Base-by-base conservation (phyloP, 495 filamentous ascomycete genomes). In the Xylaria intraflava region DNA sequence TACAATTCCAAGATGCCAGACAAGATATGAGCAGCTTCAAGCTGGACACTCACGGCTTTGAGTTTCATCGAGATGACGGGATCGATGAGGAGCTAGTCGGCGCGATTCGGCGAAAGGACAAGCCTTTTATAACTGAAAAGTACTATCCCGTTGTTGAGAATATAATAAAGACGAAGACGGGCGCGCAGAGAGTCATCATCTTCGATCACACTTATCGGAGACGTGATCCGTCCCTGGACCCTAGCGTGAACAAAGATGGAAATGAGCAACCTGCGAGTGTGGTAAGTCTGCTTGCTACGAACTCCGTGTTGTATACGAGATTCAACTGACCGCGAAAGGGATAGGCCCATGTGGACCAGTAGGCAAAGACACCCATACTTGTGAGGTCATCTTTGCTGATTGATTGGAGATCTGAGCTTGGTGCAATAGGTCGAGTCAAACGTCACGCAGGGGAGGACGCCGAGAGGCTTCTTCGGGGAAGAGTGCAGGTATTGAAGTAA, bases 141-240 rank as follows among this genome's bases (percentile, higher is more conserved):
- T 54, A 46, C 24, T 54, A 54, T 26, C 46, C 29, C 2, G 23
- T 20, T 17, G 38, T 60, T 20, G 57, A 60, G 29, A 29, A 8
- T 16, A 23, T 60, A 16, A 23, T 60, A 7, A 60, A 52, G 48
- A 29, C 23, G 22, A 35, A 24, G 24, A 60, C 54, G 35, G 57
- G 56, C 8, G 55, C 57, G 11, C 6, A 27, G 12, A 41, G 47
- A 53, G 53, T 60, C 9, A 57, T 60, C 36, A 60, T 60, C 22
- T 60, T 59, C 31, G 57, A 60, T 52, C 55, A 59, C 12, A 49
- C 46, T 2, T 49, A 49, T 16, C 46, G 46, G 16, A 26, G 19
- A 14, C 36, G 45, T 1, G 23, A 44, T 39, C 31, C 30, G 23
- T 6, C 20, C 20, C 53, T 51, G 19, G 29, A 24, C 29, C 30